Percentiles rank a stretch among this genome's conserved stretches.
phyloP scores from a whole-genome alignment of 106 monocot genomes.

The Phalaenopsis equestris region DNA sequence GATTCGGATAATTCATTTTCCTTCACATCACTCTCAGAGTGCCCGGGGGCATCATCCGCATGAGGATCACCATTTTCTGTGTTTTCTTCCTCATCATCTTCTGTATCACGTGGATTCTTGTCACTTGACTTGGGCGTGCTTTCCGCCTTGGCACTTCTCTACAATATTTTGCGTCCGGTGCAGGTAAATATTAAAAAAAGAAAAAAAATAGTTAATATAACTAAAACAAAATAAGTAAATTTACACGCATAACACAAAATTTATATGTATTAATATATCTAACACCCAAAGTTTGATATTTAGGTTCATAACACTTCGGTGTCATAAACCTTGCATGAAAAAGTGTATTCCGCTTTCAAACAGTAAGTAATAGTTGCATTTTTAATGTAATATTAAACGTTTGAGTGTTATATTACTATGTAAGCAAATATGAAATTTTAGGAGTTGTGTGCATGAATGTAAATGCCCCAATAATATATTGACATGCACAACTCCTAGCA shows the following conservation, averaged over 20 bases:
- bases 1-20: slow-evolving; percentile 16
- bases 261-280: no score
- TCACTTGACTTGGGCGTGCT: slow-evolving; percentile 7
- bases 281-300: no score
- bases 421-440: no score
- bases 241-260: background rate
- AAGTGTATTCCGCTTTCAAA: no score
- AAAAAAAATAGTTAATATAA: background rate
- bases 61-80: slow-evolving; percentile 21
- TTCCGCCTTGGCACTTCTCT: slow-evolving; percentile 18
- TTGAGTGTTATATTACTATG: no score
- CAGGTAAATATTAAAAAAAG: background rate
- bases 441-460: no score
- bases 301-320: no score
- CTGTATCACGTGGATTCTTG: slow-evolving; percentile 17
- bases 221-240: background rate
- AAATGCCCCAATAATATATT: no score
- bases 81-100: slow-evolving; percentile 23
- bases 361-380: no score
- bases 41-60: slow-evolving; percentile 21
- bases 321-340: no score
- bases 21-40: slow-evolving; percentile 22
- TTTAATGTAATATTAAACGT: no score
- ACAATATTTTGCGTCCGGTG: background rate
- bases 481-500: no score